Base-by-base conservation (phyloP, 1,284 basidiomycete genomes). In the Apiotrichum laibachii region DNA sequence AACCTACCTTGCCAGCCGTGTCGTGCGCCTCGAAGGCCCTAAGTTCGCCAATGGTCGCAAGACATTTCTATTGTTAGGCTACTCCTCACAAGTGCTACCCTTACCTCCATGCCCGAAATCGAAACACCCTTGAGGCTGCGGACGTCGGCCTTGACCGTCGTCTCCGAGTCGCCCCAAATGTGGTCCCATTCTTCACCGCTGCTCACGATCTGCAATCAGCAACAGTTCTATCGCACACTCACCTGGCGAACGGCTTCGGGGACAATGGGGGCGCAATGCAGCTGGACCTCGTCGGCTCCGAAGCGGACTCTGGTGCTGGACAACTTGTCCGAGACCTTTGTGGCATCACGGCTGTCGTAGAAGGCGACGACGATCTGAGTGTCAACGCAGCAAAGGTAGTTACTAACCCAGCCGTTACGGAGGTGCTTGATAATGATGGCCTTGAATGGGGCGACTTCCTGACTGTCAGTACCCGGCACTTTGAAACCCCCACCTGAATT, bases 311-410 rank as follows among this genome's bases (percentile, higher is more conserved):
- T 46, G 31, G 50, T 54, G 12, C 19, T 18, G 9, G 58, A 62
- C 12, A 77, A 61, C 19, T 55, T 46, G 2, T 66, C 26, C 46
- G 64, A 66, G 0, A 76, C 61, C 50, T 66, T 69, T 33, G 50
- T 7, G 1, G 73, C 67, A 35, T 75, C 57, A 15, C 76, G 68
- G 9, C 70, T 57, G 64, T 77, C 76, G 49, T 66, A 67, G 62
- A 76, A 76, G 35, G 59, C 62, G 2, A 72, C 60, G 13, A 76
- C 60, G 22, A 76, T 59, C 75, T 77, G 39, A 8, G 5, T 0
- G 33, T 58, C 7, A 54, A 10, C 42, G 31, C 52, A 19, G 26
- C 5, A 16, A 0, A 8, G 19, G 4, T 11, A 31, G 15, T 22
- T 4, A 62, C 72, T 52, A 37, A 74, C 73, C 50, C 53, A 63